These are phyloP conservation scores for Claviceps quebecensis DNA, from an alignment of 2,329 filamentous ascomycete species.

Conservation along the genomic window DNA sequence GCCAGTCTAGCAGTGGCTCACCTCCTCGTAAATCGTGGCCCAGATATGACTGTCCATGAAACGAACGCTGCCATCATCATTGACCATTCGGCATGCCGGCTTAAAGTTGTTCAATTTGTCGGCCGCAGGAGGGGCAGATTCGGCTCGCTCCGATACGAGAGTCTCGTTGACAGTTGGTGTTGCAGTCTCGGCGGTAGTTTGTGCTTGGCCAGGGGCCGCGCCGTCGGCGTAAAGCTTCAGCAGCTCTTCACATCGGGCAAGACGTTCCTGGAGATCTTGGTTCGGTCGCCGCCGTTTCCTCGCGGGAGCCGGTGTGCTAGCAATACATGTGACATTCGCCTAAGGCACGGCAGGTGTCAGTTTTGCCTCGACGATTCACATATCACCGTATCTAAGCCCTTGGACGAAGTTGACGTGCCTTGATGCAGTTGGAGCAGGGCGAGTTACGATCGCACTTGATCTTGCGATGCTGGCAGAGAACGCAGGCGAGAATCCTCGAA, in stretches of 20 bases:
- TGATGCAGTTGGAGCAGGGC: slow-evolving; percentile 46
- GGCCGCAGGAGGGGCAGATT: slow-evolving; percentile 14
- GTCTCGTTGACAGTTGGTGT: slow-evolving; percentile 7
- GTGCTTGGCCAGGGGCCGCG: slow-evolving; percentile 13
- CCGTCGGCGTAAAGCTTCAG: slow-evolving; percentile 40
- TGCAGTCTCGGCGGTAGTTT: slow-evolving; percentile 7
- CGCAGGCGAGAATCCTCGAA: slow-evolving; percentile 36
- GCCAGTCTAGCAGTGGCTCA: slow-evolving; percentile 17
- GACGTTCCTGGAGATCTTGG: slow-evolving; percentile 46
- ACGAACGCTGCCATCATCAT: slow-evolving; percentile 38
- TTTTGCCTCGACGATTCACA: too few relatives aligned
- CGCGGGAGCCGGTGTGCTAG: slow-evolving; percentile 44
- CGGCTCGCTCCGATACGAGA: slow-evolving; percentile 13
- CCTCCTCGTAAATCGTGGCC: slow-evolving; percentile 41
- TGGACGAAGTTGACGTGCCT: slow-evolving; percentile 26
- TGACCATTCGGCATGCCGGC: slow-evolving; percentile 37
- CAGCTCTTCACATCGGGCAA: slow-evolving; percentile 44
- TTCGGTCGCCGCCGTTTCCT: slow-evolving; percentile 46
- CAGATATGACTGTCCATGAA: slow-evolving; percentile 45
- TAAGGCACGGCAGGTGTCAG: slow-evolving; percentile 15
- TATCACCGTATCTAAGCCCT: neutral
- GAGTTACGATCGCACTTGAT: slow-evolving; percentile 48
- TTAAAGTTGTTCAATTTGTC: slow-evolving; percentile 25
- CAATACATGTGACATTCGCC: slow-evolving; percentile 46
- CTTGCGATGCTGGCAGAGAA: slow-evolving; percentile 46